Evolutionary conservation across 352 stramenopile species (phyloP), one percentile per base, ranked within the genome.

Genomic region (Globisporangium nagaii): DNA sequence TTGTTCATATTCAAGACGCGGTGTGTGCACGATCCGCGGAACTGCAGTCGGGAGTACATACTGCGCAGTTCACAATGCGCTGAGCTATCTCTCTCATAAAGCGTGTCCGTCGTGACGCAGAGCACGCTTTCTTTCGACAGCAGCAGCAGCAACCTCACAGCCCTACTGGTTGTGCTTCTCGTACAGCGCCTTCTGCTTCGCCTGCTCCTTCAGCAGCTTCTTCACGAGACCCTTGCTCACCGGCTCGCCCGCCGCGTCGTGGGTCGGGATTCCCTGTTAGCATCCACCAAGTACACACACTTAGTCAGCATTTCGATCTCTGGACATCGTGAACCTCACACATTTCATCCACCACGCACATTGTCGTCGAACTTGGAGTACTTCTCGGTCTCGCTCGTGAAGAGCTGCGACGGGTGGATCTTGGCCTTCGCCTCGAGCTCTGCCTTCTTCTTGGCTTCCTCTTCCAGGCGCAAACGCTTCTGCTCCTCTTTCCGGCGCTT

Each of bases 201-300:
- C 74, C 67, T 95, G 86, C 44, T 98, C 94, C 73, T 99, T 99
- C 19, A 84, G 75, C 49, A 99, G 79, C 71, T 99, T 99, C 77
- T 99, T 99, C 47, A 90, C 73, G 28, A 85, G 71, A 46, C 84
- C 96, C 79, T 99, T 99, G 55, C 92, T 97, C 44, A 99, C 60
- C 52, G 95, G 88, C 42, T 97, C 89, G 17, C 95, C 95, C 35
- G 88, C 80, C 1, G 73, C 83, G 58, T 97, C 84, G 44, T 99
- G 88, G 11, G 96, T 99, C 31, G 97, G 97, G 25, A 99, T 71
- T 36, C 97, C 97, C 72, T 96, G 13, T 57, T 24, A 41, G 15
- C 11, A 48, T 46, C 19, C 17, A 52, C 11, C 3, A 37, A n/a
- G n/a, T 19, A 30, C 22, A 57, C 37, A 8, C 24, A 20, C 10